Evolutionary conservation across 1,284 basidiomycete genomes (phyloP).

Genomic region (Leccinum solheimii): DNA sequence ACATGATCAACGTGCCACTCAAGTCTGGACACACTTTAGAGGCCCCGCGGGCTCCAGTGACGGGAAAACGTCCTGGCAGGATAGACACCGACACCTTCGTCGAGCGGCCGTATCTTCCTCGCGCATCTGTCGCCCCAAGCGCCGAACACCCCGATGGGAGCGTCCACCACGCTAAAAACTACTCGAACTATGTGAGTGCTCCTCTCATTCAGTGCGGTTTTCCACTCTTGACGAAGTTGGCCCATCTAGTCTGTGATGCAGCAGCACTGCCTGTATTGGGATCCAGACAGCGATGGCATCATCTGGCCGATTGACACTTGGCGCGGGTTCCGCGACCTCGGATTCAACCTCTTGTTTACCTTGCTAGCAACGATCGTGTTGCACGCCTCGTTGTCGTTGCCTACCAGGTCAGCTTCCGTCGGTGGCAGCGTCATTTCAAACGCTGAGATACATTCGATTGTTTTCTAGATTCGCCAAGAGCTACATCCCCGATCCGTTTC

Average conservation of each 20-base stretch:
- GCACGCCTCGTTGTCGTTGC: constrained; percentile 41
- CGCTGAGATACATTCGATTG: neutral
- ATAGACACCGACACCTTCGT: constrained; percentile 28
- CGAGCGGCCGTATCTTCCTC: constrained; percentile 31
- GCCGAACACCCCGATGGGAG: constrained; percentile 25
- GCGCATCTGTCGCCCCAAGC: constrained; percentile 31
- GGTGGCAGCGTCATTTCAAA: neutral
- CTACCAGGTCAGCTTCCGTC: constrained; percentile 34
- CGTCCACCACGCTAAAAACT: constrained; percentile 18
- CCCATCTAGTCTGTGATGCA: constrained; percentile 37
- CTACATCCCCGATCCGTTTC: constrained; percentile 42
- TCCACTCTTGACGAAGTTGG: neutral
- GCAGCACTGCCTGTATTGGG: constrained; percentile 47
- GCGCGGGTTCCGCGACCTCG: constrained; percentile 43
- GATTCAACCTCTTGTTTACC: constrained; percentile 43
- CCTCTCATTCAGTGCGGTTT: neutral
- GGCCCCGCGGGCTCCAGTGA: constrained; percentile 26
- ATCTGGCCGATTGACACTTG: constrained; percentile 50
- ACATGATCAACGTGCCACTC: constrained; percentile 23
- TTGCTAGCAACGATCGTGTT: constrained; percentile 40
- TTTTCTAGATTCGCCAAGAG: constrained; percentile 18
- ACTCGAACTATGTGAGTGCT: constrained; percentile 23
- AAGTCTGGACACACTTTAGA: constrained; percentile 21
- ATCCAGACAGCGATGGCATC: constrained; percentile 43
- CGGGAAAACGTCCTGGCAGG: constrained; percentile 21